Percentiles rank a stretch among this genome's conserved stretches.
phyloP scores from a whole-genome alignment of 2,329 filamentous ascomycete genomes.

The Immersiporthe knoxdaviesiana region DNA sequence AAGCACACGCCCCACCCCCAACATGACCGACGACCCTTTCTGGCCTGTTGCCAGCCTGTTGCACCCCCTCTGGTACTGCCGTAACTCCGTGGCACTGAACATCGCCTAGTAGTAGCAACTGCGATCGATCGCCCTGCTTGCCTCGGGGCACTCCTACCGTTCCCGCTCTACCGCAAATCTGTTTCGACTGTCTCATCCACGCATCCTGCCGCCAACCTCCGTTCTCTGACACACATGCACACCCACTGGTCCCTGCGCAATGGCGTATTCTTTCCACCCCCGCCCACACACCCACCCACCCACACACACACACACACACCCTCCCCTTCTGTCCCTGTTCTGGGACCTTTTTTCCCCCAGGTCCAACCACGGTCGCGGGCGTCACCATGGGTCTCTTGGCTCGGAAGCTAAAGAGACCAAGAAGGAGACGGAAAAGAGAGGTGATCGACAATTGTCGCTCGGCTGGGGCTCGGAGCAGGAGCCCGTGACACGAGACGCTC shows the following conservation, averaged over 20 bases:
- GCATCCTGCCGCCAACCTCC: constrained; percentile 7
- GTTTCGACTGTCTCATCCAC: constrained; percentile 21
- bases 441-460: background rate
- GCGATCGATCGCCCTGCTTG: background rate
- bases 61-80: background rate
- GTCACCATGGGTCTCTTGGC: background rate
- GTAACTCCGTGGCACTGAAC: background rate
- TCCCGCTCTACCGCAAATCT: constrained; percentile 14
- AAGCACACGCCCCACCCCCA: background rate
- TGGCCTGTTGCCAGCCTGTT: constrained; percentile 5
- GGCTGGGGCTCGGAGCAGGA: constrained; percentile 13
- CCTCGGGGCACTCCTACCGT: constrained; percentile 8
- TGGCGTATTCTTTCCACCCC: background rate
- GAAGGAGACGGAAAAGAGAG: background rate
- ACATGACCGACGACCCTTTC: background rate
- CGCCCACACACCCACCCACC: no score
- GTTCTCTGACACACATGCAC: background rate
- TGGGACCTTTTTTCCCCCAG: background rate
- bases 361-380: background rate
- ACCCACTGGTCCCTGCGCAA: background rate
- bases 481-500: background rate
- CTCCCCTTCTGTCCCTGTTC: background rate
- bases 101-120: background rate
- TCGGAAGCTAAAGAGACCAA: background rate
- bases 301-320: no score